Evolutionary conservation across 257 asterid genomes (phyloP), one percentile per base, ranked within the genome.

Genomic region (Misopates orontium): DNA sequence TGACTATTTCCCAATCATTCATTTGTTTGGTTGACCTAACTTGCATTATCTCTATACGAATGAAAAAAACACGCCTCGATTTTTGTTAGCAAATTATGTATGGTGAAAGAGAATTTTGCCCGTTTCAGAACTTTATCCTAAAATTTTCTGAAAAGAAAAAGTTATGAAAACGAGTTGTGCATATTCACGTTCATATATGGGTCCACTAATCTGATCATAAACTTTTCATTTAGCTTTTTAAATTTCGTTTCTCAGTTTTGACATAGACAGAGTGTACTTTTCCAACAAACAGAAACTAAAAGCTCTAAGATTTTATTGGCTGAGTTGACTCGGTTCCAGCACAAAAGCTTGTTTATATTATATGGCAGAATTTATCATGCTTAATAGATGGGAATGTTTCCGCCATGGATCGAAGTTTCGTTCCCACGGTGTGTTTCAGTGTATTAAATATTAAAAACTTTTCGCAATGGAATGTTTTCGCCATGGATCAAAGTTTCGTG

Each of bases 31-130:
- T 36, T 36, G 73, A 64, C 73, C 73, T 66, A 62, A 69, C 31
- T 24, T 3, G 42, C 66, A 40, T 18, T 18, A 40, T 57, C 61
- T n/a, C 47, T 73, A 69, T 57, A 68, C 65, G 39, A 56, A 52
- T 64, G 56, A 2, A 2, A 28, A 3, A 28, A 71, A 69, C 77
- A 74, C 80, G 62, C 59, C 22, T 23, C 73, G 8, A 75, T 68
- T 74, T 74, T 72, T 67, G 64, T 71, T 63, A 76, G 83, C 77
- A 67, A 67, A 19, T 66, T 51, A 69, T 36, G 8, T 3, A 73
- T 73, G 73, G 64, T 64, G 80, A 69, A 66, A 49, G 66, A 79
- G 49, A 66, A 31, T 17, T 60, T 65, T 50, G 36, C 71, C 66
- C 52, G 57, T 59, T 50, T 60, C 60, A 70, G 13, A 65, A 65